A percentile compares a stretch with the other conserved stretches of the same genome.
Evolutionary conservation across 2,329 filamentous ascomycete genomes (phyloP).

Genomic region (Grosmannia penicillata): DNA sequence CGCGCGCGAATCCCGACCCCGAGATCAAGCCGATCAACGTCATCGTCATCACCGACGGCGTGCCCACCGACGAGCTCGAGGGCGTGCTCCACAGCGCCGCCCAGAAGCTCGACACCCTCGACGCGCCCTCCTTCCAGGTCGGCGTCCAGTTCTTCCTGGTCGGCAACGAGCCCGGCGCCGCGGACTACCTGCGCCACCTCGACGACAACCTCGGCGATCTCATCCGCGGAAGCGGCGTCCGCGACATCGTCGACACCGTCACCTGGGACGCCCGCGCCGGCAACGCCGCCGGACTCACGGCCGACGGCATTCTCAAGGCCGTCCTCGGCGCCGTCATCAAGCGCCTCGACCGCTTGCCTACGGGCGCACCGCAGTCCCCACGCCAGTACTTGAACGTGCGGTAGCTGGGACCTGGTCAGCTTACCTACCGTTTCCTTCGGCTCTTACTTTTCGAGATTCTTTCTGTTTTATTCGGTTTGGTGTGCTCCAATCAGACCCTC

Average conservation of each 20-base stretch:
- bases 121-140: constrained; percentile 66
- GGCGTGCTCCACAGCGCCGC: constrained; percentile 52
- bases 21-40: constrained; percentile 68
- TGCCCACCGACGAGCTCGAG: constrained; percentile 65
- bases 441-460: no score
- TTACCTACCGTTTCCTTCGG: no score
- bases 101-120: constrained; percentile 50
- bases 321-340: constrained; percentile 63
- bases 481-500: no score
- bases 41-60: constrained; percentile 86
- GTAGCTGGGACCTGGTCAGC: no score
- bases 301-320: constrained; percentile 62
- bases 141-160: constrained; percentile 96
- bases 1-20: constrained; percentile 16
- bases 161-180: constrained; percentile 54
- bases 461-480: no score
- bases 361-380: no score
- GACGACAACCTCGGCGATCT: constrained; percentile 55
- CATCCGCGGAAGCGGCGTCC: constrained; percentile 26
- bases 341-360: constrained; percentile 8
- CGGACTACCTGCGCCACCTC: constrained; percentile 49
- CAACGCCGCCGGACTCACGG: constrained; percentile 36
- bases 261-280: constrained; percentile 45
- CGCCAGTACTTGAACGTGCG: no score
- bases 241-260: constrained; percentile 89